Base-by-base conservation (phyloP, 2,329 filamentous ascomycete genomes). In the Penicillium brevicompactum region DNA sequence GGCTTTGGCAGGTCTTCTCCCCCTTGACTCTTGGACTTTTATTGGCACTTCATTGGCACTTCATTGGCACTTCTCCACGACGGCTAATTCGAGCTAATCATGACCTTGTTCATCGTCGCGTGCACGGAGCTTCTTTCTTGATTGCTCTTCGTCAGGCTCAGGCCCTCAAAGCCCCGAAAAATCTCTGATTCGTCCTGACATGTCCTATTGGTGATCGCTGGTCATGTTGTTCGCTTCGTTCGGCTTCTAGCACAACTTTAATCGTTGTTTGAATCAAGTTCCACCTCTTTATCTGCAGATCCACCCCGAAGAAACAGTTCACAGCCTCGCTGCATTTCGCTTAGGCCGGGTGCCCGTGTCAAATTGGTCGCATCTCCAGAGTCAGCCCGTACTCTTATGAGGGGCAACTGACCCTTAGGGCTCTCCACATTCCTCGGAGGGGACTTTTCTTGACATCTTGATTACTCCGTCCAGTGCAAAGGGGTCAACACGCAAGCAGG, bases 1-100 rank as follows among this genome's bases (percentile, higher is more conserved):
- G 46, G 52, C 14, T 21, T 45, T n/a, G 32, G 34, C 22, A 18
- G n/a, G 6, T 16, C 14, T 37, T 37, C 34, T 34, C 13, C n/a
- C 34, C 34, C n/a, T 51, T 10, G 5, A 46, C 11, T 34, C 30
- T 34, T 24, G 4, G 31, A 10, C 10, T 27, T 14, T 34, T 37
- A 38, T 51, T 51, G 38, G n/a, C 32, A 31, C 27, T 44, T 46
- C 44, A 18, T 51, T 51, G 38, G n/a, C 32, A 31, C 27, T 44
- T 46, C 44, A 18, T 51, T 51, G 38, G n/a, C 32, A 31, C 27
- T 44, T 46, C 44, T 49, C 31, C 31, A 11, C 31, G 13, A 11
- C 31, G 13, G 31, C 31, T 14, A 10, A 34, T 14, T n/a, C n/a
- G 34, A n/a, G 34, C 34, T 37, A 37, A 37, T 37, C 34, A 37